These are phyloP conservation scores for Pholiota conissans DNA, from an alignment of 768 basidiomycete species.

Conservation along the genomic window DNA sequence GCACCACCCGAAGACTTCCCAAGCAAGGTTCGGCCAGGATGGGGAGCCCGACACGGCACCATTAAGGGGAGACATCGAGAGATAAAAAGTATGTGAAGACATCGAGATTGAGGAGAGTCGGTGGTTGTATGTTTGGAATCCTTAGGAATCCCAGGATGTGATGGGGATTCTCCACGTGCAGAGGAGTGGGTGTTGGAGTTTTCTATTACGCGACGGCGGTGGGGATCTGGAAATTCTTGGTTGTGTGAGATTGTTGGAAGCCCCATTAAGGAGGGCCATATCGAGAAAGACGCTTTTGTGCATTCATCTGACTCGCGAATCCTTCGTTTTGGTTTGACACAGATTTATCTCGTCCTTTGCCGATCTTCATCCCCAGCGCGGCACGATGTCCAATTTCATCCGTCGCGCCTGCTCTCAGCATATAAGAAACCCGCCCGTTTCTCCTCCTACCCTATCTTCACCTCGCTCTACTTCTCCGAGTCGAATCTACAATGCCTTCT, in stretches of 20 bases:
- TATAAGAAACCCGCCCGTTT: constrained; percentile 37
- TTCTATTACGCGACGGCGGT: constrained; percentile 29
- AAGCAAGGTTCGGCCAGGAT: background rate
- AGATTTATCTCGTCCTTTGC: constrained; percentile 30
- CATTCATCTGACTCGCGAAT: constrained; percentile 37
- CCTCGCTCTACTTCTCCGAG: constrained; percentile 16
- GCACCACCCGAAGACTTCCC: background rate
- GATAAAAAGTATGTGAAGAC: constrained; percentile 11
- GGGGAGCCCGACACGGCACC: background rate
- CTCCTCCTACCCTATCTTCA: constrained; percentile 24
- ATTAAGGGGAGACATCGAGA: constrained; percentile 1
- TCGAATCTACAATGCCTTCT: constrained; percentile 34
- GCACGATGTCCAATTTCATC: constrained; percentile 35
- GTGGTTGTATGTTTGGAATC: constrained; percentile 19
- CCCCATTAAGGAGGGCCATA: constrained; percentile 26
- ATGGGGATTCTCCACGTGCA: constrained; percentile 28
- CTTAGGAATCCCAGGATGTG: constrained; percentile 20
- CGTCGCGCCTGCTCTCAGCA: constrained; percentile 28
- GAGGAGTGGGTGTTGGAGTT: background rate
- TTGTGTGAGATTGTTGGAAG: constrained; percentile 13
- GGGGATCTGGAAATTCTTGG: constrained; percentile 33
- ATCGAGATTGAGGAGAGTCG: constrained; percentile 25
- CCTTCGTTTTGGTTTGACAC: constrained; percentile 28
- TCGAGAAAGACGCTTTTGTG: constrained; percentile 30
- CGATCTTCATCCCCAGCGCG: constrained; percentile 44